A percentile compares a stretch with the other conserved stretches of the same genome.
phyloP scores from a whole-genome alignment of 106 monocot species.

The Chionographis japonica region DNA sequence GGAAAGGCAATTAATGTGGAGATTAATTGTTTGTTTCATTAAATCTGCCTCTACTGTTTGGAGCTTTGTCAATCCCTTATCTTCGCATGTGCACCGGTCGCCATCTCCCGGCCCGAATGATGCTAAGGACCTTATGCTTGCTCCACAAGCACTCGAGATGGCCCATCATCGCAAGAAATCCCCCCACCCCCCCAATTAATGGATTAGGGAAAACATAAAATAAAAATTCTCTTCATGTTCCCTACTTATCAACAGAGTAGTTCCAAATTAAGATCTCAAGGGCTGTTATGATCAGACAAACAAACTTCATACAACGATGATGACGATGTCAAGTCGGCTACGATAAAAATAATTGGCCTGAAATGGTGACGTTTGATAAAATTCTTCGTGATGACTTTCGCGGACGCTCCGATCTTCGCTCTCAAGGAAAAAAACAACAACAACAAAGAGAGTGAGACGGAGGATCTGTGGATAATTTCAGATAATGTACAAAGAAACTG shows the following conservation, averaged over 20 bases:
- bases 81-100: not conserved
- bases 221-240: not conserved
- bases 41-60: no score
- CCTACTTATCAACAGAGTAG: not conserved
- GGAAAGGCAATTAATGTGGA: no score
- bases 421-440: no score
- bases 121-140: slow-evolving; percentile 11
- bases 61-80: no score
- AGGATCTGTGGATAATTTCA: no score
- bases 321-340: no score
- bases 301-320: not conserved
- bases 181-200: not conserved
- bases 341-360: not conserved
- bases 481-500: no score
- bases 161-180: slow-evolving; percentile 17
- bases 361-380: not conserved
- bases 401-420: no score
- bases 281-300: not conserved
- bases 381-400: not conserved
- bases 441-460: no score
- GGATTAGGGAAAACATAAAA: no score
- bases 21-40: no score
- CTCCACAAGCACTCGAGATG: slow-evolving; percentile 12
- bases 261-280: not conserved
- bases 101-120: slow-evolving; percentile 1